These are phyloP conservation scores for Toxicodendron radicans DNA, from an alignment of 345 rosid genomes.

Conservation along the genomic window DNA sequence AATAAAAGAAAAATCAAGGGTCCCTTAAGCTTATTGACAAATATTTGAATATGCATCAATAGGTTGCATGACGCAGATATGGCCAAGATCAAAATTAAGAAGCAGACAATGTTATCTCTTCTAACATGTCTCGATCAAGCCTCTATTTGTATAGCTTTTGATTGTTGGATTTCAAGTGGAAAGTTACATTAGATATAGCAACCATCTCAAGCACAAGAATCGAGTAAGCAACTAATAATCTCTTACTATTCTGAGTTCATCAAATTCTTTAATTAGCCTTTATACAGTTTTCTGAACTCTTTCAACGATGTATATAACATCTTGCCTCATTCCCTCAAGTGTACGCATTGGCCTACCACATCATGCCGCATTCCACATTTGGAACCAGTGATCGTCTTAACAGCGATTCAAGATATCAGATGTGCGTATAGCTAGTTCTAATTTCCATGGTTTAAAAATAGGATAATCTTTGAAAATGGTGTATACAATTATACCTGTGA, in stretches of 20 bases:
- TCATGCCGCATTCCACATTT: too few species aligned
- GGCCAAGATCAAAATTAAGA: not conserved
- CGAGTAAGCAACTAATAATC: too few species aligned
- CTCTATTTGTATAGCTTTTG: not conserved
- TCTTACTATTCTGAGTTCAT: too few species aligned
- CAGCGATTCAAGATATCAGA: too few species aligned
- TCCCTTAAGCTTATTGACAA: not conserved
- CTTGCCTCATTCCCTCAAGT: too few species aligned
- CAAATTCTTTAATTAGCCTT: too few species aligned
- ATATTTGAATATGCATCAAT: not conserved
- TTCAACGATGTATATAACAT: too few species aligned
- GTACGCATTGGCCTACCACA: too few species aligned
- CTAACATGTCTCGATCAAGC: not conserved
- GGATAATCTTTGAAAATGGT: not conserved
- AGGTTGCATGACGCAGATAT: not conserved
- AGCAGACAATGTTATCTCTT: not conserved
- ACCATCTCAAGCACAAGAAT: not conserved
- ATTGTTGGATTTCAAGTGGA: not conserved
- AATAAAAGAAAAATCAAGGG: not conserved
- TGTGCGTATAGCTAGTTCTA: too few species aligned
- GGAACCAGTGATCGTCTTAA: too few species aligned
- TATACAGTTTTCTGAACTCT: too few species aligned
- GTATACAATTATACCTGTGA: constrained; percentile 54
- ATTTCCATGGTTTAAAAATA: too few species aligned
- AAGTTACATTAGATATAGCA: not conserved